Evolutionary conservation across 2,329 filamentous ascomycete species (phyloP).

Genomic region (Claviceps sp.): DNA sequence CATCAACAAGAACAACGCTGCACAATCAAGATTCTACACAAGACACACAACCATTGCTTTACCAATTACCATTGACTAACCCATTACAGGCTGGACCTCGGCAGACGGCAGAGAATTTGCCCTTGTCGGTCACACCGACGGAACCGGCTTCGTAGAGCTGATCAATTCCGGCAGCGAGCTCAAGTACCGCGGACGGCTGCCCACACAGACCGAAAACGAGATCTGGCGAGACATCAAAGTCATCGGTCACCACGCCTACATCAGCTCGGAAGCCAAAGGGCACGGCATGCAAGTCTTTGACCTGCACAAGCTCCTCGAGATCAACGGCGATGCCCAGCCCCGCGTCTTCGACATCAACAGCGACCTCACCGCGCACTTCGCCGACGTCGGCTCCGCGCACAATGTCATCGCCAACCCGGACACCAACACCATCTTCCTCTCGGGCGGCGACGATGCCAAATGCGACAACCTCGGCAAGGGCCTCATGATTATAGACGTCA

Average conservation of each 20-base stretch:
- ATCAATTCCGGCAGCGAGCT: slow-evolving; percentile 24
- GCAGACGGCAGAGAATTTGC: slow-evolving; percentile 29
- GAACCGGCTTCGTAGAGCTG: slow-evolving; percentile 33
- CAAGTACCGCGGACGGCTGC: slow-evolving; percentile 30
- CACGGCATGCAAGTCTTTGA: slow-evolving; percentile 53
- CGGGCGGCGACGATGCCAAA: slow-evolving; percentile 20
- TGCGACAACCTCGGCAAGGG: slow-evolving; percentile 28
- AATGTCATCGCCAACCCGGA: slow-evolving; percentile 29
- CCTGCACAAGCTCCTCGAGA: slow-evolving; percentile 35
- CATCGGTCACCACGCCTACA: slow-evolving; percentile 21
- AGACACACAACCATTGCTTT: too few species aligned
- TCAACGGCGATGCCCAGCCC: slow-evolving; percentile 21
- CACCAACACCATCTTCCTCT: slow-evolving; percentile 28
- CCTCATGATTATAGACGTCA: slow-evolving; percentile 41
- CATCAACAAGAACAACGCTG: neutral
- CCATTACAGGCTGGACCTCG: slow-evolving; percentile 7
- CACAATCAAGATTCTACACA: too few species aligned
- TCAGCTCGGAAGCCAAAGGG: slow-evolving; percentile 27
- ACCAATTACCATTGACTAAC: too few species aligned
- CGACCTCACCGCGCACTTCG: slow-evolving; percentile 22
- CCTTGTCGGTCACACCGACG: slow-evolving; percentile 31
- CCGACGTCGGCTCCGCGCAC: slow-evolving; percentile 26
- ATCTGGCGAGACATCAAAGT: slow-evolving; percentile 29
- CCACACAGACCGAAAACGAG: slow-evolving; percentile 22
- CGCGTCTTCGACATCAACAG: slow-evolving; percentile 15